phyloP scores from a whole-genome alignment of 345 rosid genomes.

The Acer campestre region DNA sequence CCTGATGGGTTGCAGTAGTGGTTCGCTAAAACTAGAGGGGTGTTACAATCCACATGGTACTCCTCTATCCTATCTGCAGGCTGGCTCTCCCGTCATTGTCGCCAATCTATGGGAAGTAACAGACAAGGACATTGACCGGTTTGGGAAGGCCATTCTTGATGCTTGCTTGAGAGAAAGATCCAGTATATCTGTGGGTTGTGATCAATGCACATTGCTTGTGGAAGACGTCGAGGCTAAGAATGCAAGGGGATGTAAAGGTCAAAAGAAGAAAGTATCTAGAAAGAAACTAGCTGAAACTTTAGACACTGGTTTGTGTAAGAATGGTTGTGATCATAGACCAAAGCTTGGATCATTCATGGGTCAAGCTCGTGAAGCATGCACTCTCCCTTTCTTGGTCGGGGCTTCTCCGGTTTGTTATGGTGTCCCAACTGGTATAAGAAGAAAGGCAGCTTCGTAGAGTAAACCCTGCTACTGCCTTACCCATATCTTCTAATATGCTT shows the following conservation, averaged over 20 bases:
- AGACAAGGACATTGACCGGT: constrained; percentile 88
- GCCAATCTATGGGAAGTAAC: constrained; percentile 97
- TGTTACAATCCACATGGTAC: constrained; percentile 78
- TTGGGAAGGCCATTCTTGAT: constrained; percentile 75
- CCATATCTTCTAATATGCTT: too few species aligned
- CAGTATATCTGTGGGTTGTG: constrained; percentile 36
- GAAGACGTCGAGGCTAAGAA: constrained; percentile 58
- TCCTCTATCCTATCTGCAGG: constrained; percentile 67
- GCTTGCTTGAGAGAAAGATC: constrained; percentile 81
- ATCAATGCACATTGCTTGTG: constrained; percentile 44
- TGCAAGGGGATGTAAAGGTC: constrained; percentile 38
- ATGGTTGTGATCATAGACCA: constrained; percentile 50
- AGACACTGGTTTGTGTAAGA: constrained; percentile 20
- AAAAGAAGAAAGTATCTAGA: constrained; percentile 42
- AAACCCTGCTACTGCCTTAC: not conserved
- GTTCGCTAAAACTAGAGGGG: constrained; percentile 70
- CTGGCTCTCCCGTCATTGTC: constrained; percentile 80
- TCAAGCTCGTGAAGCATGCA: constrained; percentile 75
- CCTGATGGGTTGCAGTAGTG: constrained; percentile 96
- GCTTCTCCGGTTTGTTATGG: constrained; percentile 98
- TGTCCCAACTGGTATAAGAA: constrained; percentile 79
- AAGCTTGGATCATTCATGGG: constrained; percentile 78
- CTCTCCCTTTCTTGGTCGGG: constrained; percentile 70
- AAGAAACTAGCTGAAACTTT: constrained; percentile 36
- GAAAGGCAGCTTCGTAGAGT: constrained; percentile 40